Percentiles rank a stretch among this genome's conserved stretches.
These are phyloP conservation scores for Cutaneotrichosporon mucoides DNA, from an alignment of 1,284 basidiomycete genomes.

Conservation along the genomic window DNA sequence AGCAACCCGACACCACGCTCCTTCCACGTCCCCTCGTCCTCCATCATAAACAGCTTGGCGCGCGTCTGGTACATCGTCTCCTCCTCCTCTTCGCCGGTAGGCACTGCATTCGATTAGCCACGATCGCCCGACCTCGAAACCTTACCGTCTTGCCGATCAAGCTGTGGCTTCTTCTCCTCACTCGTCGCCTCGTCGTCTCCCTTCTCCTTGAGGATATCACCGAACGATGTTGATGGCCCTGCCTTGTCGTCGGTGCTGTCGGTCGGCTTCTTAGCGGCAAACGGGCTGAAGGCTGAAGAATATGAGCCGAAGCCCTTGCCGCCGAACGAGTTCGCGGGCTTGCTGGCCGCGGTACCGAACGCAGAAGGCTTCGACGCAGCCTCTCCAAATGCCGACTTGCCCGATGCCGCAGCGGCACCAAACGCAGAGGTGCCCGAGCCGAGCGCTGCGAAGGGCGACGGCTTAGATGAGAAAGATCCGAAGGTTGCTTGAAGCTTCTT, in stretches of 20 bases:
- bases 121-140: conserved; percentile 17
- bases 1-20: conserved; percentile 80
- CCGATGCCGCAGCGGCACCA: conserved; percentile 23
- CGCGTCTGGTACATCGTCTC: conserved; percentile 76
- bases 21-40: conserved; percentile 66
- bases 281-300: conserved; percentile 31
- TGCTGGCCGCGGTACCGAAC: conserved; percentile 10
- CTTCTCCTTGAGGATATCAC: conserved; percentile 38
- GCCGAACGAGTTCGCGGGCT: conserved; percentile 20
- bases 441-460: conserved; percentile 35
- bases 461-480: conserved; percentile 54
- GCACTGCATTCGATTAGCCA: conserved; percentile 54
- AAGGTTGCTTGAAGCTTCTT: conserved; percentile 50
- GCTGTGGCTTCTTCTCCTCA: conserved; percentile 49
- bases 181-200: conserved; percentile 45
- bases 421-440: not conserved
- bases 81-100: conserved; percentile 90
- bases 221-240: conserved; percentile 22
- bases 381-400: not conserved
- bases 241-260: conserved; percentile 9
- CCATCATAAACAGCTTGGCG: conserved; percentile 75
- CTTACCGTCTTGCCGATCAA: conserved; percentile 69
- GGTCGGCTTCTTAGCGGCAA: conserved; percentile 27
- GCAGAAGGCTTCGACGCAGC: conserved; percentile 8
- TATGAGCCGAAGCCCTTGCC: conserved; percentile 37